These are phyloP conservation scores for Daldinia grandis DNA, from an alignment of 495 filamentous ascomycete genomes.

Conservation along the genomic window DNA sequence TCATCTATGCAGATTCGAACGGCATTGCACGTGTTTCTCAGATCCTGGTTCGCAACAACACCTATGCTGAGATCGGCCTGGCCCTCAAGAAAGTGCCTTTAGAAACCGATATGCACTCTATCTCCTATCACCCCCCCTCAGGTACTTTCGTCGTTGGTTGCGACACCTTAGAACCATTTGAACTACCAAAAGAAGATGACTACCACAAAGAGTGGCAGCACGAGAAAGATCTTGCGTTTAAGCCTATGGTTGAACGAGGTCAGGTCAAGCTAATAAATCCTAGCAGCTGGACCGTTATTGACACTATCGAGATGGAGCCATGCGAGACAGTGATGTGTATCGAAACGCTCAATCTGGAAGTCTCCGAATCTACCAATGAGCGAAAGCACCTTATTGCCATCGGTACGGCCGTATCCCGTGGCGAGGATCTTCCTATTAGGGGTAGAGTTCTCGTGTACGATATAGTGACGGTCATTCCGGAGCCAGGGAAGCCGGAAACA, in stretches of 20 bases:
- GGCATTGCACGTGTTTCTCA: slow-evolving; percentile 72
- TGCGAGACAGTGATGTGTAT: slow-evolving; percentile 82
- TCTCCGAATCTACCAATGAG: slow-evolving; percentile 89
- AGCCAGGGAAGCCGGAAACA: slow-evolving; percentile 85
- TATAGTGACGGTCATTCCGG: slow-evolving; percentile 86
- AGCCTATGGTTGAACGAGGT: slow-evolving; percentile 72
- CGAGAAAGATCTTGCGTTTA: slow-evolving; percentile 70
- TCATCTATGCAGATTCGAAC: slow-evolving; percentile 77
- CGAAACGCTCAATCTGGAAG: slow-evolving; percentile 83
- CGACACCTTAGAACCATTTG: slow-evolving; percentile 71
- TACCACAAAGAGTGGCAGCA: slow-evolving; percentile 79
- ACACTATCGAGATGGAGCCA: slow-evolving; percentile 73
- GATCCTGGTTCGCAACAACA: slow-evolving; percentile 66
- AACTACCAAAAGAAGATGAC: slow-evolving; percentile 84
- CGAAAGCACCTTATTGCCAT: slow-evolving; percentile 81
- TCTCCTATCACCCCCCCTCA: slow-evolving; percentile 78
- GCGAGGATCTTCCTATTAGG: slow-evolving; percentile 85
- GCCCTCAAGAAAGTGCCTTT: slow-evolving; percentile 72
- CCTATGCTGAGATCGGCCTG: slow-evolving; percentile 75
- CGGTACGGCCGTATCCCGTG: slow-evolving; percentile 81
- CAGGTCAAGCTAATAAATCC: slow-evolving; percentile 77
- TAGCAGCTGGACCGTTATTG: slow-evolving; percentile 77
- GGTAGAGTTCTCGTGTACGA: slow-evolving; percentile 94
- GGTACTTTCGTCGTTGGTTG: slow-evolving; percentile 81
- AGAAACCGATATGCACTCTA: slow-evolving; percentile 71